Evolutionary conservation across 208 protist genomes (phyloP), one percentile per base, ranked within the genome.

Genomic region (Trypanosoma platydactyli): DNA sequence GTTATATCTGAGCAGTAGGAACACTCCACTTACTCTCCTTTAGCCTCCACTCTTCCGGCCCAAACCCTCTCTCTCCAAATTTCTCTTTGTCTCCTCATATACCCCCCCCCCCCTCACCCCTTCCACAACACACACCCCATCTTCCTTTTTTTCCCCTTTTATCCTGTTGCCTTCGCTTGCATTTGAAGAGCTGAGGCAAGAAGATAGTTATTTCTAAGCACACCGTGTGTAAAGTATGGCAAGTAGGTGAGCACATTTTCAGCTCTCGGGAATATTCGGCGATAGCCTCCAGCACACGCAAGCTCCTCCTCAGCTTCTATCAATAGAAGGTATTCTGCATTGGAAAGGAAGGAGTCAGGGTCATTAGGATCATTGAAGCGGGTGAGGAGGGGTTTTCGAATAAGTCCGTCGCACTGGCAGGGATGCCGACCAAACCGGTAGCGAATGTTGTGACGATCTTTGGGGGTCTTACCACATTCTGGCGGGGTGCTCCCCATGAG

Each of bases 281-380:
- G 70, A 64, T 95, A 97, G 16, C 86, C 84, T 24, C 89, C 89
- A 15, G 84, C 78, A 63, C 88, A 91, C 35, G 76, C 67, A 22
- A 92, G 63, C 71, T 96, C 91, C 62, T 94, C 86, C 68, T 94
- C 89, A 20, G 88, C 74, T 70, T 95, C 89, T 1, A 86, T 56
- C 30, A 95, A 64, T 68, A 95, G 84, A 22, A 90, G 68, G 41
- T 52, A 49, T 64, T 97, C 87, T 33, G 58, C 64, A 12, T 69
- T 45, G 4, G 78, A 86, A 27, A 97, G 74, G 24, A 83, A 46
- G 30, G 86, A 96, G 24, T 96, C 84, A 27, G 77, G 77, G 40
- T 85, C 69, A 18, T 44, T 52, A 6, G 77, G 56, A 30, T 91
- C 73, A 71, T 93, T 89, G 68, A 95, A 91, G 7, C 63, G 40